These are phyloP conservation scores for Rhodocollybia butyracea DNA, from an alignment of 768 basidiomycete species.

Conservation along the genomic window DNA sequence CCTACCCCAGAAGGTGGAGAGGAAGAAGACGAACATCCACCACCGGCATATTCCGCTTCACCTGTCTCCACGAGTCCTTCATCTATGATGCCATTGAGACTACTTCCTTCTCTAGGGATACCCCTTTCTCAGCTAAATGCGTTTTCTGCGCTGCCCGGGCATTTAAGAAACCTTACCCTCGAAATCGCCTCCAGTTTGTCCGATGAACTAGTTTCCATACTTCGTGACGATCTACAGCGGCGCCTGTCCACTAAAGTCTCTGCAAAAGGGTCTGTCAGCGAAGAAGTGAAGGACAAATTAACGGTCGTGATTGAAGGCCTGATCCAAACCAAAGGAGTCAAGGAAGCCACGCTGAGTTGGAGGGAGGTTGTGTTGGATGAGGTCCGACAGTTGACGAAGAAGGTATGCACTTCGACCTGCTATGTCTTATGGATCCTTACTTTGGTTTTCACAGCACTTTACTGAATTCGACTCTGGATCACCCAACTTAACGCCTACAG, in stretches of 20 bases:
- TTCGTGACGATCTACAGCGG: constrained; percentile 63
- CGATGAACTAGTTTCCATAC: constrained; percentile 68
- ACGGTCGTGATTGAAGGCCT: constrained; percentile 78
- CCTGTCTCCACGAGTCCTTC: constrained; percentile 10
- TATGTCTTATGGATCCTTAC: not conserved
- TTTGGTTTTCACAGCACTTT: constrained; percentile 41
- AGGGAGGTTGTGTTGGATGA: constrained; percentile 63
- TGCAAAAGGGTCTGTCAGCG: constrained; percentile 26
- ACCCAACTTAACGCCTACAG: constrained; percentile 24
- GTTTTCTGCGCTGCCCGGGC: constrained; percentile 71
- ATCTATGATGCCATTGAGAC: constrained; percentile 14
- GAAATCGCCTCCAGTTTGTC: constrained; percentile 78
- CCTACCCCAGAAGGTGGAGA: constrained; percentile 35
- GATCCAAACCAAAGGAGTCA: constrained; percentile 64
- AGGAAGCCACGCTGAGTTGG: constrained; percentile 68
- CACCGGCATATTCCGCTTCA: constrained; percentile 12
- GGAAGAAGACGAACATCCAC: constrained; percentile 13
- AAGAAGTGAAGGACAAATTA: constrained; percentile 58
- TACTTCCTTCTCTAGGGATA: constrained; percentile 30
- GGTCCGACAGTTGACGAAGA: constrained; percentile 52
- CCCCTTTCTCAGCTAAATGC: constrained; percentile 69
- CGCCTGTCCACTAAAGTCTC: constrained; percentile 31
- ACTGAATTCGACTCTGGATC: constrained; percentile 58
- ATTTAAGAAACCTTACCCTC: constrained; percentile 66
- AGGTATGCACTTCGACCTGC: constrained; percentile 44